Evolutionary conservation across 306 rosid species (phyloP), one percentile per base, ranked within the genome.

Genomic region (Vicia sativa): DNA sequence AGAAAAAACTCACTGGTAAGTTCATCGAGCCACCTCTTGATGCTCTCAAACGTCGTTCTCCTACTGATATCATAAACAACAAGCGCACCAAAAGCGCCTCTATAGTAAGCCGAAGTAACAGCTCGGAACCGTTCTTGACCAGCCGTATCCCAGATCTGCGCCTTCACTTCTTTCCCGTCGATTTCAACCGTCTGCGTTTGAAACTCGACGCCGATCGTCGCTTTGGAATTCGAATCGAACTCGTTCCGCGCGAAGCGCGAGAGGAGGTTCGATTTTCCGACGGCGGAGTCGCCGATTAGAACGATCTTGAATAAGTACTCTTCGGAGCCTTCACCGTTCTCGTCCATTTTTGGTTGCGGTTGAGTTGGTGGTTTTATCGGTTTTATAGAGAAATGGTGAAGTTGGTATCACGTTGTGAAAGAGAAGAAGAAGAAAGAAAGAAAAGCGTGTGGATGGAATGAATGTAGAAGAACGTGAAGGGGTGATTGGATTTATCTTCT

Each of bases 71-170:
- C 97, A 31, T 92, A 92, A 12, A 89, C 97, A 29, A 92, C 39
- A 9, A 92, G 97, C 0, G 90, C 96, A 0, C 95, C 97, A 21
- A 89, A 84, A 4, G 97, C 96, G 35, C 97, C 97, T n/a, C 97
- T 77, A n/a, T 92, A 92, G 53, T 92, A 92, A 67, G 97, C 92
- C 15, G 97, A 92, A 48, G 97, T 92, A 25, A 92, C 97, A 1
- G 97, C 97, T 62, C 97, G 73, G 72, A 92, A 92, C 0, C 96
- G 84, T 41, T 92, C 96, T 61, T 92, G 97, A 0, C 97, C 97
- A 2, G 96, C 97, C 13, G 97, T 92, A 74, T 92, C 97, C 97
- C 97, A 92, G 92, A 92, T 92, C 96, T 89, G 96, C 15, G 97
- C 95, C 74, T 92, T 92, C 2, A 92, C 68, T 83, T 84, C 83